phyloP scores from a whole-genome alignment of 352 stramenopile genomes.

The Globisporangium splendens region DNA sequence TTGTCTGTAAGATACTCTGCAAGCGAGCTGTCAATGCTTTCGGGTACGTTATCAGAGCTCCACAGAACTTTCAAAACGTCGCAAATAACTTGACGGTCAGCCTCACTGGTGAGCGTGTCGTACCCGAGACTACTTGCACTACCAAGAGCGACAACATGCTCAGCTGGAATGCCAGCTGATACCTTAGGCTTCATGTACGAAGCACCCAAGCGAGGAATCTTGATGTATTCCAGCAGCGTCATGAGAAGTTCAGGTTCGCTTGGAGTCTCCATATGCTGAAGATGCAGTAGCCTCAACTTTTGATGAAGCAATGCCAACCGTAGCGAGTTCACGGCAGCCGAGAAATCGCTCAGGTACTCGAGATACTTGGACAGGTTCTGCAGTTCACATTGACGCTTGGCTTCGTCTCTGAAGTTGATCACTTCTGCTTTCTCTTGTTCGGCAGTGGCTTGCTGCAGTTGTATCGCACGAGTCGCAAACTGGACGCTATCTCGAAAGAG shows the following conservation, averaged over 20 bases:
- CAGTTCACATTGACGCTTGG: slow-evolving; percentile 1
- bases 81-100: neutral
- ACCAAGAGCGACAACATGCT: neutral
- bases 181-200: too few relatives aligned
- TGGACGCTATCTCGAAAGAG: slow-evolving; percentile 29
- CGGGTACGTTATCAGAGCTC: slow-evolving; percentile 7
- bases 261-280: slow-evolving; percentile 11
- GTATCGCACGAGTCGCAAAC: slow-evolving; percentile 25
- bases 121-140: neutral
- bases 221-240: slow-evolving; percentile 23
- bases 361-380: slow-evolving; percentile 10
- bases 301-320: slow-evolving; percentile 17
- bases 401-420: neutral
- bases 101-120: neutral
- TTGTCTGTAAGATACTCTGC: slow-evolving; percentile 9
- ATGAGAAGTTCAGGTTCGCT: slow-evolving; percentile 14
- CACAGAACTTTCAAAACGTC: neutral
- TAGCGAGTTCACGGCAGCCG: slow-evolving; percentile 13
- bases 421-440: neutral
- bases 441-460: slow-evolving; percentile 17
- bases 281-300: slow-evolving; percentile 21
- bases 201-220: slow-evolving; percentile 4
- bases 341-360: slow-evolving; percentile 29
- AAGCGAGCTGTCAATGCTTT: slow-evolving; percentile 12
- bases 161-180: neutral